Evolutionary conservation across 441 rosid species (phyloP).

Genomic region (Erysimum cheiri): DNA sequence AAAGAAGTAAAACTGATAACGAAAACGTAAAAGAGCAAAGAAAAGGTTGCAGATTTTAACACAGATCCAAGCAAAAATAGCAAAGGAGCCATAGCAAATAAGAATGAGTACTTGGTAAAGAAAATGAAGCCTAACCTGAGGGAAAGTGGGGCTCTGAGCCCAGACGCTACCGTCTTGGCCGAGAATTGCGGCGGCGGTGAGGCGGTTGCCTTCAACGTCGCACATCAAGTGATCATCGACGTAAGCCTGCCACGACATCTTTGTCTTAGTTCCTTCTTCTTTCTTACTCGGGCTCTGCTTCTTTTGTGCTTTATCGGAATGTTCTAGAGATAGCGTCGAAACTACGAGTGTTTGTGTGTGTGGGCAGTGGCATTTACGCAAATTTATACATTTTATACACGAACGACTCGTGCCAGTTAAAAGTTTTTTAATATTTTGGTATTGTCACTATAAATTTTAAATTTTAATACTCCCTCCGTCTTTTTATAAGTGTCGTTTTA

Average conservation of each 20-base stretch:
- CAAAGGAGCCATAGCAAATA: background rate
- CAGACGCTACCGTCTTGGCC: constrained; percentile 80
- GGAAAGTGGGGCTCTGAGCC: constrained; percentile 73
- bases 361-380: constrained; percentile 19
- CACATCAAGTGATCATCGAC: constrained; percentile 78
- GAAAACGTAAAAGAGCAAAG: background rate
- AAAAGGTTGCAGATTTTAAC: background rate
- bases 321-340: constrained; percentile 51
- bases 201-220: constrained; percentile 66
- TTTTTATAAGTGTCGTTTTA: no score
- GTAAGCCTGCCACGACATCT: constrained; percentile 84
- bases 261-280: constrained; percentile 33
- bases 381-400: background rate
- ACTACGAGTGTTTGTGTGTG: constrained; percentile 32
- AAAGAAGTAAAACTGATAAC: background rate
- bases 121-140: constrained; percentile 50
- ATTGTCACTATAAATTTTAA: no score
- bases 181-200: constrained; percentile 68
- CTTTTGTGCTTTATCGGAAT: constrained; percentile 31
- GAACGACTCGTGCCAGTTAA: background rate
- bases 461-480: no score
- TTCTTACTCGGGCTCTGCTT: constrained; percentile 13
- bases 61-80: constrained; percentile 9
- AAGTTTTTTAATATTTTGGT: no score
- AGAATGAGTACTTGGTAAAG: background rate